phyloP scores from a whole-genome alignment of 208 protist genomes.

The Herpetomonas tarakana region DNA sequence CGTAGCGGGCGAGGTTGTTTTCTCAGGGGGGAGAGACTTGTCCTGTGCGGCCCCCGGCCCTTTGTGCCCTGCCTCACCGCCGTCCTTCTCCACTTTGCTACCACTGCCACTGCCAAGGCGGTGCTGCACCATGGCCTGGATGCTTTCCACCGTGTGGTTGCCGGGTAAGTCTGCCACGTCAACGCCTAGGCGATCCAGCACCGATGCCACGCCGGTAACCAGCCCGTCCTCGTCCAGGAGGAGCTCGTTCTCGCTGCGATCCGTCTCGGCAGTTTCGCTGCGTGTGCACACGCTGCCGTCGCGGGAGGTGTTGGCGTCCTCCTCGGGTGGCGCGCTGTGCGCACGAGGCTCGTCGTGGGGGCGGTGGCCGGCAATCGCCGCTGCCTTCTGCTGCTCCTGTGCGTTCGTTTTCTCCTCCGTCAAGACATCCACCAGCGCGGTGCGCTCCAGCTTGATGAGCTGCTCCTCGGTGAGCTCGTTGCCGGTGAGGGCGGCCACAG shows the following conservation, averaged over 20 bases:
- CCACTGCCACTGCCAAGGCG: neutral
- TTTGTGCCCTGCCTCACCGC: neutral
- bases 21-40: too few relatives aligned
- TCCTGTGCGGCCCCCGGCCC: neutral
- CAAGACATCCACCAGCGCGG: constrained; percentile 75
- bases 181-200: constrained; percentile 7
- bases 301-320: neutral
- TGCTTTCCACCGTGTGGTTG: neutral
- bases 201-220: constrained; percentile 2
- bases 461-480: constrained; percentile 77
- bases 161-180: neutral
- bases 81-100: neutral
- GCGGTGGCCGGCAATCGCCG: neutral
- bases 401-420: constrained; percentile 23
- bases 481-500: constrained; percentile 70
- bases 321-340: too few relatives aligned
- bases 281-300: neutral
- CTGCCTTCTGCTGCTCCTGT: neutral
- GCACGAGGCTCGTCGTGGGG: neutral
- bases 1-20: neutral
- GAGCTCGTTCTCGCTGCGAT: neutral
- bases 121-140: constrained; percentile 11
- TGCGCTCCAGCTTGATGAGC: constrained; percentile 91
- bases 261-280: constrained; percentile 2
- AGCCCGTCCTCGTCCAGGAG: constrained; percentile 9